These are phyloP conservation scores for Vitis riparia DNA, from an alignment of 164 flowering plant genomes.

Conservation along the genomic window DNA sequence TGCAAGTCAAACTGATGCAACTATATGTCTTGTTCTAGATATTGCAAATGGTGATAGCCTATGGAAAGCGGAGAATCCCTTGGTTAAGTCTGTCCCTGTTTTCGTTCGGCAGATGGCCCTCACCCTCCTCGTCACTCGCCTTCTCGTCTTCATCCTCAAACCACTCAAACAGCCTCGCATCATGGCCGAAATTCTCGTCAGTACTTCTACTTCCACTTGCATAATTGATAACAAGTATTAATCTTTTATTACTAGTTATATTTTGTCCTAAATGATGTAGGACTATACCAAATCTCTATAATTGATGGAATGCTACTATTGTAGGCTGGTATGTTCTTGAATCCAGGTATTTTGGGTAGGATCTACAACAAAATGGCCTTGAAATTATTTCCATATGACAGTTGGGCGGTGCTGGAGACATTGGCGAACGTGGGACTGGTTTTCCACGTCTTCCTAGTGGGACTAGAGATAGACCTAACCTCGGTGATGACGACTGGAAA, in stretches of 20 bases:
- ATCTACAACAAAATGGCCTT: neutral
- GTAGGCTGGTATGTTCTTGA: constrained; percentile 37
- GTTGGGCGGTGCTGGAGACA: constrained; percentile 26
- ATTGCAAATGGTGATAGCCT: constrained; percentile 11
- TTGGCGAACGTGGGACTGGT: constrained; percentile 28
- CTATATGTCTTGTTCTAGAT: too few species aligned
- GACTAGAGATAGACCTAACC: constrained; percentile 30
- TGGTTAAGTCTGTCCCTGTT: constrained; percentile 21
- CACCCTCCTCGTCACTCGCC: constrained; percentile 17
- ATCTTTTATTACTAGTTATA: too few species aligned
- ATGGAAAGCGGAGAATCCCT: constrained; percentile 33
- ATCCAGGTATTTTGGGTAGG: constrained; percentile 24
- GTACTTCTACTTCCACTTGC: neutral
- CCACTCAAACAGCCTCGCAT: constrained; percentile 31
- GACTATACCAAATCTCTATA: too few species aligned
- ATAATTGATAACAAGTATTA: too few species aligned
- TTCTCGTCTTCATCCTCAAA: constrained; percentile 21
- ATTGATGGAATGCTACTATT: neutral
- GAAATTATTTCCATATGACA: constrained; percentile 14
- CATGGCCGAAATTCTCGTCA: constrained; percentile 37
- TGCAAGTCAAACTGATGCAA: too few species aligned
- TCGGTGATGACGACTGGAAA: constrained; percentile 10
- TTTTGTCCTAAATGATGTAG: too few species aligned
- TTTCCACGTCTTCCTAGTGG: constrained; percentile 33
- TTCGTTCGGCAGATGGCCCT: constrained; percentile 25